Percentiles rank a stretch among this genome's conserved stretches.
These are phyloP conservation scores for Nakataea oryzae DNA, from an alignment of 2,329 filamentous ascomycete species.

Conservation along the genomic window DNA sequence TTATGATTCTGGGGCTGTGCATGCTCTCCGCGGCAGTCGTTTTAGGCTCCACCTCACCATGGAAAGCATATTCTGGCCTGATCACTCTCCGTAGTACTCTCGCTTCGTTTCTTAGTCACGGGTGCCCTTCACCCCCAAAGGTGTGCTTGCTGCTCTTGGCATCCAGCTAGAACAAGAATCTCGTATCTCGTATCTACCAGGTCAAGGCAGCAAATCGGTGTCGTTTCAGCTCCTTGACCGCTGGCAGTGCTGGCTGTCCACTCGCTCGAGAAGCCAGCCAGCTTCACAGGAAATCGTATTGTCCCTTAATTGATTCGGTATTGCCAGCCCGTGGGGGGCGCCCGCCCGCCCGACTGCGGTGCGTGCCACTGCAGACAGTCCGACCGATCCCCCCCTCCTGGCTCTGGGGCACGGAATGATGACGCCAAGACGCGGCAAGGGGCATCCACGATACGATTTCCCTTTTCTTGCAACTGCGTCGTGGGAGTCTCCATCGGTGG, in stretches of 20 bases:
- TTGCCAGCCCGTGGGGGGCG: background rate
- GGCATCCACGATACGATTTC: background rate
- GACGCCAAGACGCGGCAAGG: background rate
- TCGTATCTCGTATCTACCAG: no score
- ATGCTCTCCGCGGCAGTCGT: background rate
- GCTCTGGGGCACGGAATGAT: background rate
- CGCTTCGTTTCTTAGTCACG: background rate
- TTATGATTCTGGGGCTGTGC: background rate
- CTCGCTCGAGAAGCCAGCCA: background rate
- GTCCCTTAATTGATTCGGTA: background rate
- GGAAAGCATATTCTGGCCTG: background rate
- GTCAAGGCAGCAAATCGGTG: background rate
- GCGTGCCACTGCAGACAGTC: background rate
- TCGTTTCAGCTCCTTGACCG: background rate
- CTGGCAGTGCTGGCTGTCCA: background rate
- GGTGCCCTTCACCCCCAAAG: background rate
- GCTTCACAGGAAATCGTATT: background rate
- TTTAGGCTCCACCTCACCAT: background rate
- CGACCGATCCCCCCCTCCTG: background rate
- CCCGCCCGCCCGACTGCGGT: background rate
- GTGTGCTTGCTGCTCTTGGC: no score
- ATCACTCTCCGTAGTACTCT: background rate
- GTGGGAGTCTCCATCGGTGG: background rate
- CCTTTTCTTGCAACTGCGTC: background rate
- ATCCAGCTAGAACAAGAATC: no score